A percentile compares a stretch with the other conserved stretches of the same genome.
phyloP scores from a whole-genome alignment of 1,139 yeast genomes.

The Barnettozyma hawaiiensis region DNA sequence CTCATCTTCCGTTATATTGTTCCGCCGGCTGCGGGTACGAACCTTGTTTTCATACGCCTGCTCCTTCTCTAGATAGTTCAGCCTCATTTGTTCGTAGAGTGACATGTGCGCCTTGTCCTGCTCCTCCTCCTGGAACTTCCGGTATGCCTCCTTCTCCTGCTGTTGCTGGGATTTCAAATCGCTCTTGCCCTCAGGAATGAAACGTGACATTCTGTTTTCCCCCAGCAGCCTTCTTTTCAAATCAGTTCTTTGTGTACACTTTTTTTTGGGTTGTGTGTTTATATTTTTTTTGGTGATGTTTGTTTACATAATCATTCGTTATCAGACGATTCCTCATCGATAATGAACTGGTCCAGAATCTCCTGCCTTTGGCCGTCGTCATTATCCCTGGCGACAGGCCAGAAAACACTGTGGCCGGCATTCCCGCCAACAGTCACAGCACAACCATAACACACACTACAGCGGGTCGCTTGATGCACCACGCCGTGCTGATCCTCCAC shows the following conservation, averaged over 20 bases:
- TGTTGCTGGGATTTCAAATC: constrained; percentile 18
- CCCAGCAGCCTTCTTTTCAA: too few species aligned
- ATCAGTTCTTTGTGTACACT: too few species aligned
- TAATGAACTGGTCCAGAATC: constrained; percentile 46
- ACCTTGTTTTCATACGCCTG: constrained; percentile 22
- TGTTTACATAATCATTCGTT: background rate
- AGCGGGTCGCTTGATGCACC: too few species aligned
- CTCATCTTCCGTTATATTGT: constrained; percentile 19
- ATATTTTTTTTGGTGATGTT: too few species aligned
- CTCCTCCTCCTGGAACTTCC: constrained; percentile 16
- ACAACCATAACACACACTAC: constrained; percentile 72
- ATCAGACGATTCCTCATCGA: constrained; percentile 38
- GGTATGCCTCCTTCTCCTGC: constrained; percentile 16
- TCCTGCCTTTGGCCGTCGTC: constrained; percentile 26
- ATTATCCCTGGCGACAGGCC: constrained; percentile 46
- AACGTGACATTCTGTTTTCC: constrained; percentile 27
- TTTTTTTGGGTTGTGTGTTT: too few species aligned
- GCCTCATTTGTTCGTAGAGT: constrained; percentile 24
- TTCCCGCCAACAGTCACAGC: constrained; percentile 51
- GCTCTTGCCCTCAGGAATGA: constrained; percentile 24
- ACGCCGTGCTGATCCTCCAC: too few species aligned
- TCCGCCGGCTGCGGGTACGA: constrained; percentile 18
- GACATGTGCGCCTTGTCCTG: constrained; percentile 22
- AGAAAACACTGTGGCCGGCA: constrained; percentile 37
- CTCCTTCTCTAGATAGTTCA: constrained; percentile 23